Conservation (phyloP, 371 early-diverging fungal species). For the Hamiltosporidium tvaerminnensis region DNA sequence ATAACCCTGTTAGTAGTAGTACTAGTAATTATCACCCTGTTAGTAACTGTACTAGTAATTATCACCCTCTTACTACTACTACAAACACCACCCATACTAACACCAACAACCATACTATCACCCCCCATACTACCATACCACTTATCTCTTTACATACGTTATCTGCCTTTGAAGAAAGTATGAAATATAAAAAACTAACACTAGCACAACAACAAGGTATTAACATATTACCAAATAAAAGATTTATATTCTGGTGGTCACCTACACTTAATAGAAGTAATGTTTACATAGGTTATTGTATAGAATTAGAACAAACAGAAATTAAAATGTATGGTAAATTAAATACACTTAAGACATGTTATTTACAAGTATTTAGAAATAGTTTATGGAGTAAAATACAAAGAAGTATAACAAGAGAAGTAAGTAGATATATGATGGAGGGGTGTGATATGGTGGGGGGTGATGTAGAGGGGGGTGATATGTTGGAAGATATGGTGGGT, state of each 20-base stretch:
- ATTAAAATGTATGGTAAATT: conserved; percentile 99
- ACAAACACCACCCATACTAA: too few species aligned
- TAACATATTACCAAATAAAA: conserved; percentile 95
- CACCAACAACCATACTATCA: too few species aligned
- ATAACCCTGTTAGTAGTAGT: too few species aligned
- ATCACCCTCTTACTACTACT: too few species aligned
- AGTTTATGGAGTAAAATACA: conserved; percentile 98
- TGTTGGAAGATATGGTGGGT: too few species aligned
- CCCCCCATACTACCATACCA: too few species aligned
- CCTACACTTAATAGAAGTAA: conserved; percentile 90
- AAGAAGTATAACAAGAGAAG: too few species aligned
- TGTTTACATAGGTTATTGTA: conserved; percentile 95
- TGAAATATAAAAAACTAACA: conserved; percentile 72
- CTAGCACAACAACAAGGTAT: conserved; percentile 91
- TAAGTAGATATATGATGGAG: too few species aligned
- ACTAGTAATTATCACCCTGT: too few species aligned
- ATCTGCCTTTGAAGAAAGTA: conserved; percentile 15
- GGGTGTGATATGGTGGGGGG: too few species aligned
- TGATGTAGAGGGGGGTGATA: too few species aligned
- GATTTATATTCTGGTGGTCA: conserved; percentile 98
- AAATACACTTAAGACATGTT: conserved; percentile 87
- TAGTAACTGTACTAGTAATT: too few species aligned
- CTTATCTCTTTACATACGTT: background rate
- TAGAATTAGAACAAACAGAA: conserved; percentile 88
- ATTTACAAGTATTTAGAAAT: conserved; percentile 92